A percentile compares a stretch with the other conserved stretches of the same genome.
Conservation (phyloP, 805 yeast genomes). For the Candida taoyuanica region DNA sequence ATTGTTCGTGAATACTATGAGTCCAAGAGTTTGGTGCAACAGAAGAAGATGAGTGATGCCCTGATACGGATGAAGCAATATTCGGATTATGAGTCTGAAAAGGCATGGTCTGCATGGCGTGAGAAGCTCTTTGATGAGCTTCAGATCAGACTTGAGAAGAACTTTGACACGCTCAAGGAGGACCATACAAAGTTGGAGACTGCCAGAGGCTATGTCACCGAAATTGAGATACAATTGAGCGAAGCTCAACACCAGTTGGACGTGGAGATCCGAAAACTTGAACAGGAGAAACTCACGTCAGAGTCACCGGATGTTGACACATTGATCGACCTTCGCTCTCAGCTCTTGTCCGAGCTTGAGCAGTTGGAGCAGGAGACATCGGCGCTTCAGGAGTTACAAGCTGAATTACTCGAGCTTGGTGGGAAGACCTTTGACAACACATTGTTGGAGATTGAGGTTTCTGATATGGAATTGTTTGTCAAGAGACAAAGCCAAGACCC, state of each 20-base stretch:
- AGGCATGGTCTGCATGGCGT: conserved; percentile 26
- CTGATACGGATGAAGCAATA: conserved; percentile 24
- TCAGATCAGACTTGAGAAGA: conserved; percentile 16
- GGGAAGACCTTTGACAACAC: conserved; percentile 15
- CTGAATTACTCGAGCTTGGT: conserved; percentile 10
- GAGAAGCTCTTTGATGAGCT: conserved; percentile 24
- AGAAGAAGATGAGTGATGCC: conserved; percentile 24
- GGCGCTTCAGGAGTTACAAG: conserved; percentile 1
- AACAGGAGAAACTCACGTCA: conserved; percentile 5
- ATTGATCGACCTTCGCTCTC: conserved; percentile 8
- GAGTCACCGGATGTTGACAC: conserved; percentile 19
- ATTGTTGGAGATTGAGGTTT: conserved; percentile 17
- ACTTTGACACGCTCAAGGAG: conserved; percentile 7
- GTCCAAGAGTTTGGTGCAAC: conserved; percentile 14
- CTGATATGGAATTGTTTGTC: conserved; percentile 9
- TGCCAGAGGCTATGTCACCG: conserved; percentile 4
- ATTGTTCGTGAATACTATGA: conserved; percentile 26
- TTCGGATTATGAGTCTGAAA: conserved; percentile 25
- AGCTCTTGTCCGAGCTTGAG: conserved; percentile 10
- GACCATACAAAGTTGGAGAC: conserved; percentile 8
- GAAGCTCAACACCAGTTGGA: conserved; percentile 1
- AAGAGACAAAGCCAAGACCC: conserved; percentile 23
- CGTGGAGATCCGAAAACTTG: conserved; percentile 1
- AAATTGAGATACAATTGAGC: conserved; percentile 3
- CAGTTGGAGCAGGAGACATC: conserved; percentile 5